Evolutionary conservation across 2,329 filamentous ascomycete genomes (phyloP), one percentile per base, ranked within the genome.

Genomic region (Monosporascus cannonballus): DNA sequence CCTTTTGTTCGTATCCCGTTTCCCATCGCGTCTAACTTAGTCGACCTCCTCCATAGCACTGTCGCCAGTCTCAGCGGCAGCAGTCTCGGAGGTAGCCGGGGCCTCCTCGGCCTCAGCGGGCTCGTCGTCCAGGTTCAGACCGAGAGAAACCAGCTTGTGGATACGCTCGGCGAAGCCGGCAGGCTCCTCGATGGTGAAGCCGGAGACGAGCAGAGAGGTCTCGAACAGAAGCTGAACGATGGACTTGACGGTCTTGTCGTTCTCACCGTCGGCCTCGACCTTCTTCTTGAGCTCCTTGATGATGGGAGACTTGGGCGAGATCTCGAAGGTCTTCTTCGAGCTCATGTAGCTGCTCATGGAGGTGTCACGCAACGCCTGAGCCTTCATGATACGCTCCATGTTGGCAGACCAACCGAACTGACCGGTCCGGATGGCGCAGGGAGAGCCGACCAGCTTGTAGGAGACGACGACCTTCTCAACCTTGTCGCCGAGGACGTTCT

Each of bases 341-440:
- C 90, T 95, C 94, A 99, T 99, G 89, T 99, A 99, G 67, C 90
- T 96, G 78, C 85, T 90, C 94, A 99, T 99, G 69, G 92, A 96
- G 65, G 94, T 99, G 80, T 99, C 94, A 80, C 94, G 94, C 69
- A 99, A 93, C 70, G 94, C 94, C 83, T 99, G 94, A 27, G 94
- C 94, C 88, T 99, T 99, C 94, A 99, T 99, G 86, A 99, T 99
- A 83, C 94, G 94, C 85, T 99, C 94, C 94, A 99, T 99, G 86
- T 99, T 99, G 73, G 94, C 94, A 54, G 93, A 97, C 94, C 94
- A 99, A 78, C 94, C 94, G 76, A 99, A 99, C 80, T 97, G 94
- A 70, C 94, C 94, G 65, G 94, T 99, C 76, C 94, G 93, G 83
- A 99, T 97, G 73, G 94, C 94, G 77, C 94, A 97, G 70, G 94